phyloP scores from a whole-genome alignment of 176 grass and related monocot genomes.

The Musa beccarii region DNA sequence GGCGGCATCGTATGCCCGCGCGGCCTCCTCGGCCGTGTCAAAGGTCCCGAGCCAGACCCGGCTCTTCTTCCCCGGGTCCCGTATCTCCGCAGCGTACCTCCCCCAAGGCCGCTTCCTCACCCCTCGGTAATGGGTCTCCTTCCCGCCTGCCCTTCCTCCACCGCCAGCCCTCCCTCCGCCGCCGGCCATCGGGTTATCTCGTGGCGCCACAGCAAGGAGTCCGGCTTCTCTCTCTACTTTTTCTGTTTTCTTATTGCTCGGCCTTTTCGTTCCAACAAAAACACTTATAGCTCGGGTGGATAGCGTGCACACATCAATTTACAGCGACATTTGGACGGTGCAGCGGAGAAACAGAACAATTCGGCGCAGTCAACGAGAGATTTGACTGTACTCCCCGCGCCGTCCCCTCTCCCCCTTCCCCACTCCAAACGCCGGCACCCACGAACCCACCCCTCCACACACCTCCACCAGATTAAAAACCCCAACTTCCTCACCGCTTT shows the following conservation, averaged over 20 bases:
- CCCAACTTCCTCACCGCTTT: neutral
- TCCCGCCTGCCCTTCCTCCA: constrained; percentile 8
- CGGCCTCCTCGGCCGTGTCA: constrained; percentile 43
- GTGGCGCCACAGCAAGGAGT: constrained; percentile 25
- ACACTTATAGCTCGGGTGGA: constrained; percentile 3
- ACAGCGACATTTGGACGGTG: constrained; percentile 25
- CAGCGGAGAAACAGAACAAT: constrained; percentile 44
- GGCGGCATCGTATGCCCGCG: constrained; percentile 64
- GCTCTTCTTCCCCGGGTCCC: constrained; percentile 87
- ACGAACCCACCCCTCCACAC: too few relatives aligned
- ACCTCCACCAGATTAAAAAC: neutral
- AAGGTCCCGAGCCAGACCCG: constrained; percentile 85
- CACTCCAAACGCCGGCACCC: neutral
- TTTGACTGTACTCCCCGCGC: constrained; percentile 59
- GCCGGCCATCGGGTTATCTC: neutral
- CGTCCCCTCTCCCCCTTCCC: neutral
- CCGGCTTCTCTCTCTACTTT: constrained; percentile 2
- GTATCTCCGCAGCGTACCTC: constrained; percentile 77
- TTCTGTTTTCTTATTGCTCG: too few relatives aligned
- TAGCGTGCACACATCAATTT: constrained; percentile 18
- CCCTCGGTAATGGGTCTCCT: constrained; percentile 48
- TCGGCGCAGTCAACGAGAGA: constrained; percentile 47
- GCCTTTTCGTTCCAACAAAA: constrained; percentile 4
- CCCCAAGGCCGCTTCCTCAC: constrained; percentile 93
- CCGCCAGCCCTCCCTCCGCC: neutral